Evolutionary conservation across 169 alveolate species (phyloP).

Genomic region (Plasmodium cynomolgi): DNA sequence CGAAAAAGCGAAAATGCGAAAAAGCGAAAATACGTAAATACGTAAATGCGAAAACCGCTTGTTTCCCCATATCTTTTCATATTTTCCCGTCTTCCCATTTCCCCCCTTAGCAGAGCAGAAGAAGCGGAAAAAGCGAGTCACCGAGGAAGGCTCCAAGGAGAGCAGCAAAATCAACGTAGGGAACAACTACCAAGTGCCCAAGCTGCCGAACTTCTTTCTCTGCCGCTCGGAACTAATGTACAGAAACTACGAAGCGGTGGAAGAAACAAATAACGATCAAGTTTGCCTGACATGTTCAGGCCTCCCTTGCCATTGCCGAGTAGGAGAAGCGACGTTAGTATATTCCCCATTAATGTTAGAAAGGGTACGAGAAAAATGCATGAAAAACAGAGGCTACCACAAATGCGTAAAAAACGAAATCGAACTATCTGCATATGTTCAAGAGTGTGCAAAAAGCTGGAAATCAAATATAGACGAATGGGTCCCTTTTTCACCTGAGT

Average conservation of each 20-base stretch:
- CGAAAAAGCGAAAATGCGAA: background rate
- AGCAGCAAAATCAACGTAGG: conserved; percentile 86
- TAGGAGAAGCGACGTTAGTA: conserved; percentile 68
- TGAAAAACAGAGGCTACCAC: conserved; percentile 67
- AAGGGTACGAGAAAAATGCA: conserved; percentile 53
- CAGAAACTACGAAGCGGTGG: conserved; percentile 48
- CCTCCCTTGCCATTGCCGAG: conserved; percentile 53
- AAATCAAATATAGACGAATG: conserved; percentile 87
- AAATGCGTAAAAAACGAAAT: conserved; percentile 70
- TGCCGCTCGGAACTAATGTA: conserved; percentile 74
- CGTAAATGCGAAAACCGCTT: background rate
- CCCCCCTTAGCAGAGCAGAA: conserved; percentile 20
- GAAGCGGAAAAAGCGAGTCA: conserved; percentile 83
- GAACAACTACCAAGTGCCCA: conserved; percentile 88
- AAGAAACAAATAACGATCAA: conserved; percentile 29
- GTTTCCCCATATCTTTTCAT: background rate
- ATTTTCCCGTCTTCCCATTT: background rate
- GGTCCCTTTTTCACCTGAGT: conserved; percentile 92
- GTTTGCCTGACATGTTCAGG: conserved; percentile 61
- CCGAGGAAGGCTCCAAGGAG: conserved; percentile 86
- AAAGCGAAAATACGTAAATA: background rate
- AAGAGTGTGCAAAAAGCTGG: conserved; percentile 90
- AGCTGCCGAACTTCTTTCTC: conserved; percentile 86
- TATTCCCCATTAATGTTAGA: conserved; percentile 70
- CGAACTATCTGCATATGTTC: conserved; percentile 86